Conservation (phyloP, 805 yeast genomes). For the Candida anglica region DNA sequence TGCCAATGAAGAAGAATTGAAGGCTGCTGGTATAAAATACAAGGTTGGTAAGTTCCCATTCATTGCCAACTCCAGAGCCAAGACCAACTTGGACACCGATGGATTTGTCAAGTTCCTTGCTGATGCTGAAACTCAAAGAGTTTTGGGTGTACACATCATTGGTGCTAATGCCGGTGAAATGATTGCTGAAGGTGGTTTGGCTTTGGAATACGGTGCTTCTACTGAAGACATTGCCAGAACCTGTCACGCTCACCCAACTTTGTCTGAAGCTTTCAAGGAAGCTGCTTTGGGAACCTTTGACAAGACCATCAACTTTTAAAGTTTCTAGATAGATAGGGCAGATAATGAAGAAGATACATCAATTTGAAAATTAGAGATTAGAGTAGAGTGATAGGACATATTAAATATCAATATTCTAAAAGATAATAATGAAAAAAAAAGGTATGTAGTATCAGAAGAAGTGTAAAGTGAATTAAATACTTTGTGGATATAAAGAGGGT, state of each 20-base stretch:
- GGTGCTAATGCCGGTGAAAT: constrained; percentile 99
- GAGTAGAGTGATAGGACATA: background rate
- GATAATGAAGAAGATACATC: background rate
- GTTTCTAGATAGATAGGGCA: background rate
- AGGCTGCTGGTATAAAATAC: constrained; percentile 87
- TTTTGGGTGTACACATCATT: constrained; percentile 93
- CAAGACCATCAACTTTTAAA: constrained; percentile 85
- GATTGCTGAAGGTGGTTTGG: constrained; percentile 98
- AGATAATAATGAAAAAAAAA: too few relatives aligned
- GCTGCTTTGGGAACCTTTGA: constrained; percentile 91
- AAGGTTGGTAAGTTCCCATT: constrained; percentile 98
- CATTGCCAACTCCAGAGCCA: constrained; percentile 98
- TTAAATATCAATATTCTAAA: too few relatives aligned
- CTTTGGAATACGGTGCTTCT: constrained; percentile 97
- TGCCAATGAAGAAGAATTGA: constrained; percentile 89
- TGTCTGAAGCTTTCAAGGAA: constrained; percentile 97
- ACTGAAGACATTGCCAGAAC: constrained; percentile 97
- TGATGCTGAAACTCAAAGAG: constrained; percentile 96
- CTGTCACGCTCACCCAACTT: constrained; percentile 98
- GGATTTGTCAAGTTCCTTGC: constrained; percentile 95
- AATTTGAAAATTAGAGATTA: background rate
- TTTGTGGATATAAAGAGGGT: too few relatives aligned
- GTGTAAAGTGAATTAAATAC: too few relatives aligned
- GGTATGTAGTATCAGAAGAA: too few relatives aligned
- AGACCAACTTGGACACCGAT: constrained; percentile 94